phyloP scores from a whole-genome alignment of 495 filamentous ascomycete species.

The Podospora pseudoanserina region DNA sequence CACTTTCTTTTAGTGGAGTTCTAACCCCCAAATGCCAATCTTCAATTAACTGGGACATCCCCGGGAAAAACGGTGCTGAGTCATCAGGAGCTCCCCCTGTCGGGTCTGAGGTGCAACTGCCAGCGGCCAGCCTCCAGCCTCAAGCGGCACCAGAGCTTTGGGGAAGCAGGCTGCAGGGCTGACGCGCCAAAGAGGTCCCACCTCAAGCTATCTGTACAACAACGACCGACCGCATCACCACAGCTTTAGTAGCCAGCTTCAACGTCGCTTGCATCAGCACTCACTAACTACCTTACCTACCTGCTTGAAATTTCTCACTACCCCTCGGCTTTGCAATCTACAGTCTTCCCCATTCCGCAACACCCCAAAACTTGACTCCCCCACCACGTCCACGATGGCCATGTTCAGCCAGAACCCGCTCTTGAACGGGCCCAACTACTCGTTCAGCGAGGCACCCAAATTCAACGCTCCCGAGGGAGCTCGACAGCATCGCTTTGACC shows the following conservation, averaged over 20 bases:
- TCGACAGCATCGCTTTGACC: constrained; percentile 83
- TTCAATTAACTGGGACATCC: not conserved
- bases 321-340: not conserved
- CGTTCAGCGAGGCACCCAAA: constrained; percentile 51
- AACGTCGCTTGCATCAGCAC: not conserved
- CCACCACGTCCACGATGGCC: constrained; percentile 35
- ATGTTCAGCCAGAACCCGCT: constrained; percentile 62
- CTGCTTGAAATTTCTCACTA: not conserved
- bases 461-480: constrained; percentile 42
- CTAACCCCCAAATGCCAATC: not conserved
- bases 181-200: constrained; percentile 38
- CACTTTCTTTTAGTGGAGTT: constrained; percentile 11
- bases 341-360: not conserved
- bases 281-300: no score
- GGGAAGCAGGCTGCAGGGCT: constrained; percentile 47
- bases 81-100: constrained; percentile 25
- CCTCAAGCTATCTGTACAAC: not conserved
- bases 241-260: constrained; percentile 11
- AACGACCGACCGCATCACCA: constrained; percentile 5
- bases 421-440: constrained; percentile 59
- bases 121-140: no score
- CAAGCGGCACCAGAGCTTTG: no score
- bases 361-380: not conserved
- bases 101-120: no score
- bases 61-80: constrained; percentile 20